Evolutionary conservation across 1,284 basidiomycete genomes (phyloP), one percentile per base, ranked within the genome.

Genomic region (Paramarasmius palmivorus): DNA sequence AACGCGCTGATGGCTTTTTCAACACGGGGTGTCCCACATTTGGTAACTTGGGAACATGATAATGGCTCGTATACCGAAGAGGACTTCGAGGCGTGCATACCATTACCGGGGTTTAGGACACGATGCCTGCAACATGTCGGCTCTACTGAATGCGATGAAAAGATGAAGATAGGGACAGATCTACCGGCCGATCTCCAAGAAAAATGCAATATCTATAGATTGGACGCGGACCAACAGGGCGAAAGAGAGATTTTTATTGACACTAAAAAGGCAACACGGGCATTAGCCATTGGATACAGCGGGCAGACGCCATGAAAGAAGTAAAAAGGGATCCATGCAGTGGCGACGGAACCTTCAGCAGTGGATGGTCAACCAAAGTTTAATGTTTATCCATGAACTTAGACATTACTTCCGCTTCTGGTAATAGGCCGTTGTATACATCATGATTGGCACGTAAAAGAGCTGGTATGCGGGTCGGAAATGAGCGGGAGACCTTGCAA

Each of bases 101-200:
- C 72, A 73, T 70, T 77, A 78, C 85, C 83, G 78, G 82, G 78
- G 71, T 74, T 80, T 72, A 73, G 82, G 79, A 77, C 73, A 77
- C 79, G 85, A 81, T 84, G 84, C 72, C 73, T 71, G 70, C 75
- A 73, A 81, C 83, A 74, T 83, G 82, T 78, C 74, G 69, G 66
- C 69, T 65, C 67, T 78, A 71, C 76, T 78, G 74, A 74, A 77
- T 74, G 71, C 73, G 79, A 78, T 66, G 77, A 73, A 79, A 78
- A 74, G 73, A 66, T 70, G 65, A 67, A 72, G 77, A 81, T 80
- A 77, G 76, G 76, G 69, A 68, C n/a, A 74, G 68, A 65, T 70
- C 68, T 67, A 58, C 54, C 52, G 29, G 29, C 6, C 6, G 57
- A 32, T 52, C 54, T 50, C 51, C 37, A 32, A 32, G 12, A n/a